Evolutionary conservation across 257 asterid species (phyloP).

Genomic region (Ophiorrhiza pumila): DNA sequence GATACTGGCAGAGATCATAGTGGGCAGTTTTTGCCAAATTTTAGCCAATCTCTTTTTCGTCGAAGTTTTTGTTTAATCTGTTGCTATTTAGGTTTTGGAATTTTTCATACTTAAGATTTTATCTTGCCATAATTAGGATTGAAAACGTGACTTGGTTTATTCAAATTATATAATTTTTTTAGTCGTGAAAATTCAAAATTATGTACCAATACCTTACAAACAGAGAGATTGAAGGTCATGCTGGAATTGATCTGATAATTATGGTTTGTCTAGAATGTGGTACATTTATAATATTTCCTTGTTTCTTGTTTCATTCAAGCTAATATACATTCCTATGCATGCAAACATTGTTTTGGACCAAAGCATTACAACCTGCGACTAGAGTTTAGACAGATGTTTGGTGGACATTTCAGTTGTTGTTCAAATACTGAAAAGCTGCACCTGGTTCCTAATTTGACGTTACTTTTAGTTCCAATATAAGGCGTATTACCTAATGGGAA

Average conservation of each 20-base stretch:
- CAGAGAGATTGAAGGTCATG: background rate
- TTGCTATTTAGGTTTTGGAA: background rate
- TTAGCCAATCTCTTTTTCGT: background rate
- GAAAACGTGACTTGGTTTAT: background rate
- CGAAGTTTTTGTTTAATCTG: background rate
- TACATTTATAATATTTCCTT: background rate
- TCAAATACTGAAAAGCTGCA: background rate
- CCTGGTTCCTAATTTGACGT: background rate
- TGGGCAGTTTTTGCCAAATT: background rate
- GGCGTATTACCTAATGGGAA: background rate
- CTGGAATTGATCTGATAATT: background rate
- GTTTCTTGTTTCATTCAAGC: background rate
- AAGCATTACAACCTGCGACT: background rate
- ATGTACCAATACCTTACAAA: background rate
- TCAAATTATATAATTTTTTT: too few relatives aligned
- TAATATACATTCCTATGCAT: background rate
- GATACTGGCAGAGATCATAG: background rate
- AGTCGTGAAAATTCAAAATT: too few relatives aligned
- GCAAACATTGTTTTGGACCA: background rate
- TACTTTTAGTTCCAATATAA: background rate
- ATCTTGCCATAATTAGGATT: background rate
- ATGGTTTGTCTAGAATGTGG: background rate
- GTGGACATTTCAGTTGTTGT: background rate
- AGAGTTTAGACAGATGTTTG: background rate
- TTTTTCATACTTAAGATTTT: background rate